Conservation (phyloP, 139 green algal genomes). For the Haematococcus lacustris region DNA sequence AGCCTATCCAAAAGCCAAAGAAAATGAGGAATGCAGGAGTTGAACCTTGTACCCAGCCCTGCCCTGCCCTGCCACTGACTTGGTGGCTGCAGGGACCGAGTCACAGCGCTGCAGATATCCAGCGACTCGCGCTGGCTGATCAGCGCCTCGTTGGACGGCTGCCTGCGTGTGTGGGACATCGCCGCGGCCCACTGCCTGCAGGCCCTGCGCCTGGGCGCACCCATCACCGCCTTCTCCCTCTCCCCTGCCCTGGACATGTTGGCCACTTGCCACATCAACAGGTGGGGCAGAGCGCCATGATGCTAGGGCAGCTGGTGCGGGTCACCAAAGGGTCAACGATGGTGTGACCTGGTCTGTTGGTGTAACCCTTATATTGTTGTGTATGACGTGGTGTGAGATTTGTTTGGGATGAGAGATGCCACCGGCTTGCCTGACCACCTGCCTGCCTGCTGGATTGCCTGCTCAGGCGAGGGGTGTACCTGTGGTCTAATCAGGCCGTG, state of each 20-base stretch:
- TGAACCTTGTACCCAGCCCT: neutral
- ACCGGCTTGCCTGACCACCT: too few relatives aligned
- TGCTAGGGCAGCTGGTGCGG: too few relatives aligned
- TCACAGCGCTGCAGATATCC: conserved; percentile 70
- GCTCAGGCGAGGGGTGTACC: conserved; percentile 89
- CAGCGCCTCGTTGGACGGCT: conserved; percentile 75
- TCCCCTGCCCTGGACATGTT: conserved; percentile 80
- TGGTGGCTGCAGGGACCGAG: conserved; percentile 40
- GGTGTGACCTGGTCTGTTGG: too few relatives aligned
- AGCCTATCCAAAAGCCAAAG: too few relatives aligned
- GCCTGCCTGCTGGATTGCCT: too few relatives aligned
- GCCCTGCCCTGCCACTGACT: neutral
- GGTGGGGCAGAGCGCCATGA: too few relatives aligned
- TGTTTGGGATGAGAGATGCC: too few relatives aligned
- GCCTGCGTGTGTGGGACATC: conserved; percentile 87
- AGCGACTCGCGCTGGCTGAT: conserved; percentile 85
- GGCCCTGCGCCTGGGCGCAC: conserved; percentile 63
- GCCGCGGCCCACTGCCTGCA: conserved; percentile 57
- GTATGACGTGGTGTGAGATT: too few relatives aligned
- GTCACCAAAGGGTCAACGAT: too few relatives aligned
- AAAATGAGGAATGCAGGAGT: too few relatives aligned
- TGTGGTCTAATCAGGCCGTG: conserved; percentile 81
- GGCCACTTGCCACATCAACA: conserved; percentile 81
- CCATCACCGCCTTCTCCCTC: conserved; percentile 71
- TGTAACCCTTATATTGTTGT: too few relatives aligned